These are phyloP conservation scores for Eustoma russellianum DNA, from an alignment of 257 asterid genomes.

Conservation along the genomic window DNA sequence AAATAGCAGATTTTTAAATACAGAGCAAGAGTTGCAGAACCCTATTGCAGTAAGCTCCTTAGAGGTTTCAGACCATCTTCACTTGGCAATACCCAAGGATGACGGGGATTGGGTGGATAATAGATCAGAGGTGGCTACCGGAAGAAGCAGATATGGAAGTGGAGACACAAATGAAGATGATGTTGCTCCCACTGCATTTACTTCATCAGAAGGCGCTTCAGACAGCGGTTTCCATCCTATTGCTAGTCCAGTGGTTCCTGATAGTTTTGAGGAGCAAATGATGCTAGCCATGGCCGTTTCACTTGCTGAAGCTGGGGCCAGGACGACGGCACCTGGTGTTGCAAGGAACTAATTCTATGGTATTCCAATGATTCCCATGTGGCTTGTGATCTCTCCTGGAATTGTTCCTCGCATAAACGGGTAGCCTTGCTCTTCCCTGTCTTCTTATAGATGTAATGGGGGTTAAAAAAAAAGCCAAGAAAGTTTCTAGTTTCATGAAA, in stretches of 20 bases:
- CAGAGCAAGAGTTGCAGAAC: conserved; percentile 40
- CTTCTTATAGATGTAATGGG: no score
- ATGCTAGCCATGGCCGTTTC: conserved; percentile 85
- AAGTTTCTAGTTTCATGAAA: no score
- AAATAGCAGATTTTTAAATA: conserved; percentile 32
- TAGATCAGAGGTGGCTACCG: conserved; percentile 42
- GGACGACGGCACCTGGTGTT: conserved; percentile 56
- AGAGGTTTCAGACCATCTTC: conserved; percentile 32
- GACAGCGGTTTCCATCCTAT: conserved; percentile 29
- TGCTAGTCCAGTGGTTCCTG: conserved; percentile 48
- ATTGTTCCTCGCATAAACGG: no score
- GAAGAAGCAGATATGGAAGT: conserved; percentile 53
- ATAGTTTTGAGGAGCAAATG: conserved; percentile 90
- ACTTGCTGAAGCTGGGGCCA: conserved; percentile 73
- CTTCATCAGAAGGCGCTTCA: conserved; percentile 34
- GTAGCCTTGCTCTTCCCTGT: no score
- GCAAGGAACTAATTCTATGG: conserved; percentile 42
- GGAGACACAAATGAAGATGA: conserved; percentile 48
- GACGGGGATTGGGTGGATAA: conserved; percentile 26
- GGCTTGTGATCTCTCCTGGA: no score
- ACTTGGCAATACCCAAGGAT: conserved; percentile 30
- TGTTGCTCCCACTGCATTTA: conserved; percentile 15
- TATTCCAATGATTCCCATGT: conserved; percentile 12
- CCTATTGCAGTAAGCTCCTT: conserved; percentile 28
- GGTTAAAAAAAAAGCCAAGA: no score